Evolutionary conservation across 495 filamentous ascomycete genomes (phyloP).

Genomic region (Neurospora pannonica): DNA sequence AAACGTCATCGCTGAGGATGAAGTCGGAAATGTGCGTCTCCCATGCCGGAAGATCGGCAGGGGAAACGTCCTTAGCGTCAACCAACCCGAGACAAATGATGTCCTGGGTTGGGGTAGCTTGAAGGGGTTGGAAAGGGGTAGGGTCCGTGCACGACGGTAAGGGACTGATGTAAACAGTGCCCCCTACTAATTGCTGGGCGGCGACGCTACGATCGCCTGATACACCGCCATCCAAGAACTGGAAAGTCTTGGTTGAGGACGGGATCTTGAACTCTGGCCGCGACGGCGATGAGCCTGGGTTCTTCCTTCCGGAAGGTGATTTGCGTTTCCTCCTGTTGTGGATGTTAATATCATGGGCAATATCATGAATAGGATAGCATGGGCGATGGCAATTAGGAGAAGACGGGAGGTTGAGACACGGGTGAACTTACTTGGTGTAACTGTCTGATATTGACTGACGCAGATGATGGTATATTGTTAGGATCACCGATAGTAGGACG

Average conservation of each 20-base stretch:
- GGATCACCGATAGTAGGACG: not conserved
- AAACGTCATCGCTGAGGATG: not conserved
- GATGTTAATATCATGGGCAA: not conserved
- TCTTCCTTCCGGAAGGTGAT: not conserved
- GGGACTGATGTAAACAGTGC: not conserved
- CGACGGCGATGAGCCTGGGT: not conserved
- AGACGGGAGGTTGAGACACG: not conserved
- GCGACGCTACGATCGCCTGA: not conserved
- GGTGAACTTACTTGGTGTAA: not conserved
- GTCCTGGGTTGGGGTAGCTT: not conserved
- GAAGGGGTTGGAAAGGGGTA: not conserved
- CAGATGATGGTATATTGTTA: not conserved
- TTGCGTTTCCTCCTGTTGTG: not conserved
- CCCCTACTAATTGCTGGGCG: not conserved
- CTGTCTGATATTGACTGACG: not conserved
- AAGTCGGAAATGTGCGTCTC: not conserved
- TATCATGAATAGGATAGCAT: not conserved
- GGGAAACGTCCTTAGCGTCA: not conserved
- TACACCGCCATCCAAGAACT: not conserved
- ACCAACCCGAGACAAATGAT: not conserved
- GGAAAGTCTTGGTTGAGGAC: not conserved
- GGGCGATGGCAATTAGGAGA: not conserved
- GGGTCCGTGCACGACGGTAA: not conserved
- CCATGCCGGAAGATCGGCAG: not conserved
- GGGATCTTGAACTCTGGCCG: not conserved